Evolutionary conservation across 2,329 filamentous ascomycete genomes (phyloP).

Genomic region (Aspergillus melleus): DNA sequence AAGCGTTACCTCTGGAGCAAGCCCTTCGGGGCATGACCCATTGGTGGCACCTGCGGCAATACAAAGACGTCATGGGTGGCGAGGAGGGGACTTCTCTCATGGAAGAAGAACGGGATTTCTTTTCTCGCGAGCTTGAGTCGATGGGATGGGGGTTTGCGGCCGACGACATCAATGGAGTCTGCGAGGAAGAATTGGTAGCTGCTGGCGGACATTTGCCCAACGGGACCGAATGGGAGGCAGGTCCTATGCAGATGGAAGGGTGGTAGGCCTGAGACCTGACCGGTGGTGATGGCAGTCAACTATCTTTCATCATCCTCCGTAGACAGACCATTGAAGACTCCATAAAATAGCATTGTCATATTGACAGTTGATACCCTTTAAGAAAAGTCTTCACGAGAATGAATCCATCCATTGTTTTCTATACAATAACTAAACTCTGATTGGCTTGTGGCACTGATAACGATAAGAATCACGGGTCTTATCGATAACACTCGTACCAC

Average conservation of each 20-base stretch:
- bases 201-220: slow-evolving; percentile 27
- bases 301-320: not conserved
- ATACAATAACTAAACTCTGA: not conserved
- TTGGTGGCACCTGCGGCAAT: slow-evolving; percentile 86
- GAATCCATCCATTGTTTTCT: not conserved
- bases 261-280: slow-evolving; percentile 18
- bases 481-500: slow-evolving; percentile 33
- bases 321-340: not conserved
- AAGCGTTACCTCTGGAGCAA: slow-evolving; percentile 88
- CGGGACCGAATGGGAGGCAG: slow-evolving; percentile 39
- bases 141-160: slow-evolving; percentile 55
- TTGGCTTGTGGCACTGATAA: not conserved
- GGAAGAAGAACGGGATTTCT: slow-evolving; percentile 76
- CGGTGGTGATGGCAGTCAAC: not conserved
- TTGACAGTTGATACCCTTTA: not conserved
- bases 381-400: not conserved
- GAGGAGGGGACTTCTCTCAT: slow-evolving; percentile 55
- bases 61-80: slow-evolving; percentile 70
- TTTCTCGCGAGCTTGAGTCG: slow-evolving; percentile 73
- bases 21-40: slow-evolving; percentile 85
- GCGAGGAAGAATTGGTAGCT: slow-evolving; percentile 29
- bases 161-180: slow-evolving; percentile 32
- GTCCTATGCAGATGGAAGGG: slow-evolving; percentile 38
- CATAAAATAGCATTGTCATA: not conserved
- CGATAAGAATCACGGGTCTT: slow-evolving; percentile 9